These are phyloP conservation scores for Glonium stellatum DNA, from an alignment of 495 filamentous ascomycete species.

Conservation along the genomic window DNA sequence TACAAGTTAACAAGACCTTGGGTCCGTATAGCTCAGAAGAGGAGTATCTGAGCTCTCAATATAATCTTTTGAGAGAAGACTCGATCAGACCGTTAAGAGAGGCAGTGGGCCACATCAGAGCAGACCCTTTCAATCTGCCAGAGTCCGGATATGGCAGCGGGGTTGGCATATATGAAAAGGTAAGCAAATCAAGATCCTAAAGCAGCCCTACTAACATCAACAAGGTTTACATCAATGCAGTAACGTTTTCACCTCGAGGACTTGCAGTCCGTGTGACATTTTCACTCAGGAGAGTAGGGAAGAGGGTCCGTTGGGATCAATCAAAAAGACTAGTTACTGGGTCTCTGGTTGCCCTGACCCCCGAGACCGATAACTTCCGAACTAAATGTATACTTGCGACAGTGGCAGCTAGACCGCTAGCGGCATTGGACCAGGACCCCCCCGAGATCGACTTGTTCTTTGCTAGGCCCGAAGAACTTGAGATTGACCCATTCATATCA, in stretches of 20 bases:
- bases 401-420: conserved; percentile 62
- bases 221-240: conserved; percentile 59
- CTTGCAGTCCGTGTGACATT: conserved; percentile 64
- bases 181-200: conserved; percentile 29
- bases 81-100: conserved; percentile 39
- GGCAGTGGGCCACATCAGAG: conserved; percentile 32
- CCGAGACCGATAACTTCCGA: conserved; percentile 55
- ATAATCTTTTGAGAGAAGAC: conserved; percentile 41
- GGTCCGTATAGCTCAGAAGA: conserved; percentile 36
- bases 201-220: conserved; percentile 7
- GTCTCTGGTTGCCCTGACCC: conserved; percentile 62
- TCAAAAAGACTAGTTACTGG: conserved; percentile 66
- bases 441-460: conserved; percentile 75
- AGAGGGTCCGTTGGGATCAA: conserved; percentile 69
- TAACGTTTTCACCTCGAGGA: conserved; percentile 56
- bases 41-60: conserved; percentile 34
- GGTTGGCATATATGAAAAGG: conserved; percentile 68
- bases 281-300: conserved; percentile 57
- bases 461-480: conserved; percentile 49
- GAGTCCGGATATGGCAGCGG: conserved; percentile 26
- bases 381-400: conserved; percentile 62
- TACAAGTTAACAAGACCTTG: conserved; percentile 34
- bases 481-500: conserved; percentile 63
- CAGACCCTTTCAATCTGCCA: conserved; percentile 16
- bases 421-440: conserved; percentile 54